These are phyloP conservation scores for Coemansia sp. DNA, from an alignment of 192 early-diverging fungal species.

Conservation along the genomic window DNA sequence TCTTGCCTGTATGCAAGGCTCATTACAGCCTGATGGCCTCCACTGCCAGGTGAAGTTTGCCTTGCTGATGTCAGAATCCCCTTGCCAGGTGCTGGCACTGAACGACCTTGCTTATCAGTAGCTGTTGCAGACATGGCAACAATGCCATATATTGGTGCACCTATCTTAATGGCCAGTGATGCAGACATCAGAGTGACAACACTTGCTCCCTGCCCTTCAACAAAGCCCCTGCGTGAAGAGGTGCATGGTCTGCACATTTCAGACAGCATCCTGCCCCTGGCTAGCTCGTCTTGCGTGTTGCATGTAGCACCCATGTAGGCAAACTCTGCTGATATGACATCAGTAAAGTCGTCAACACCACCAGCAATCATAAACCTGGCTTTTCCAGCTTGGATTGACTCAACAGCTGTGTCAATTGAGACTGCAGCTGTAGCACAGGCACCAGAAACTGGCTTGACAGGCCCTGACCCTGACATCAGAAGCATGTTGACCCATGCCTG, in stretches of 20 bases:
- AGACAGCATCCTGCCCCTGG: slow-evolving; percentile 73
- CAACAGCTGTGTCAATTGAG: slow-evolving; percentile 88
- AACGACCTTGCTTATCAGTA: slow-evolving; percentile 93
- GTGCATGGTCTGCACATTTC: slow-evolving; percentile 95
- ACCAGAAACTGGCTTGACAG: slow-evolving; percentile 71
- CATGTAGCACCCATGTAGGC: slow-evolving; percentile 96
- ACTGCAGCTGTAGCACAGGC: slow-evolving; percentile 83
- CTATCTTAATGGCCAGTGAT: slow-evolving; percentile 81
- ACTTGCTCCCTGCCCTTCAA: slow-evolving; percentile 91
- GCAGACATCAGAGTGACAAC: slow-evolving; percentile 87
- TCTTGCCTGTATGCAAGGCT: slow-evolving; percentile 82
- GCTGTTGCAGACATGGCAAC: slow-evolving; percentile 84
- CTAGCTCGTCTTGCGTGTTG: slow-evolving; percentile 75
- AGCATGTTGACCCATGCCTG: slow-evolving; percentile 96
- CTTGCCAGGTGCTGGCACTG: slow-evolving; percentile 93
- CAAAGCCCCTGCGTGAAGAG: slow-evolving; percentile 86
- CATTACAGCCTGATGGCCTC: slow-evolving; percentile 57
- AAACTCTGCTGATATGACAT: slow-evolving; percentile 91
- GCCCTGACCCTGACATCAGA: slow-evolving; percentile 85
- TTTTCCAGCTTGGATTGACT: slow-evolving; percentile 84
- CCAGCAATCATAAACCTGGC: slow-evolving; percentile 90
- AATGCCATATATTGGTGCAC: slow-evolving; percentile 86
- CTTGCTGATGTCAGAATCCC: slow-evolving; percentile 91
- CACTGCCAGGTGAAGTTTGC: slow-evolving; percentile 58
- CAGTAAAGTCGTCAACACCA: slow-evolving; percentile 84